phyloP scores from a whole-genome alignment of 352 stramenopile species.

The Globisporangium parvum region DNA sequence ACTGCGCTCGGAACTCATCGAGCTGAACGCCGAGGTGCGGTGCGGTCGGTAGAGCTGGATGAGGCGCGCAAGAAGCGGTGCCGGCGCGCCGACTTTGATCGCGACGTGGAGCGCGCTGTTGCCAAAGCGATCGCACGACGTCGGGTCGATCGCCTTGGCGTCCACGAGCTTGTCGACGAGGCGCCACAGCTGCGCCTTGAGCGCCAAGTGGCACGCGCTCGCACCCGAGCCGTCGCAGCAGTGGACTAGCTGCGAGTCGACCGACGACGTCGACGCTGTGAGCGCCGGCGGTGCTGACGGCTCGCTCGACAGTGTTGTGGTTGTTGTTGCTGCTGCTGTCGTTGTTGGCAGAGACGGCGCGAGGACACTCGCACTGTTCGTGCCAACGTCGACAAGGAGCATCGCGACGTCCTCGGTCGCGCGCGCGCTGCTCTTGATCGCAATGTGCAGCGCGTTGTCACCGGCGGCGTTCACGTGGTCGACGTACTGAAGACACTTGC shows the following conservation, averaged over 20 bases:
- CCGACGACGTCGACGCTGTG: constrained; percentile 5
- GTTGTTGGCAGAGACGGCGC: neutral
- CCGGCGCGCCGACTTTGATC: constrained; percentile 53
- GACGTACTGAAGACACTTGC: constrained; percentile 33
- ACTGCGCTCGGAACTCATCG: constrained; percentile 11
- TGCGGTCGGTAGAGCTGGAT: constrained; percentile 39
- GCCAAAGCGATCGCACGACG: constrained; percentile 34
- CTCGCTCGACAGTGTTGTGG: neutral
- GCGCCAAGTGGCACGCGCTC: constrained; percentile 48
- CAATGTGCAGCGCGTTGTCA: constrained; percentile 65
- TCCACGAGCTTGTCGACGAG: constrained; percentile 48
- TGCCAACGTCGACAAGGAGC: constrained; percentile 33
- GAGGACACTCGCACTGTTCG: constrained; percentile 12
- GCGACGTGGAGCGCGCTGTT: constrained; percentile 59
- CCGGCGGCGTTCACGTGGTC: constrained; percentile 53
- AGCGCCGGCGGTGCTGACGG: constrained; percentile 1
- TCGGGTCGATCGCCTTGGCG: constrained; percentile 34
- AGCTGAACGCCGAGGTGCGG: constrained; percentile 13
- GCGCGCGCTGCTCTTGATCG: constrained; percentile 42
- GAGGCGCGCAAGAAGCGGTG: constrained; percentile 30
- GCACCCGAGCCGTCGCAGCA: constrained; percentile 43
- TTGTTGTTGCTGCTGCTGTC: constrained; percentile 3
- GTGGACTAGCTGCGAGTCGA: constrained; percentile 30
- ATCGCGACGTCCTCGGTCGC: constrained; percentile 21
- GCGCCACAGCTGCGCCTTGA: constrained; percentile 55